phyloP scores from a whole-genome alignment of 169 alveolate genomes.

The Amoebophrya sp. region DNA sequence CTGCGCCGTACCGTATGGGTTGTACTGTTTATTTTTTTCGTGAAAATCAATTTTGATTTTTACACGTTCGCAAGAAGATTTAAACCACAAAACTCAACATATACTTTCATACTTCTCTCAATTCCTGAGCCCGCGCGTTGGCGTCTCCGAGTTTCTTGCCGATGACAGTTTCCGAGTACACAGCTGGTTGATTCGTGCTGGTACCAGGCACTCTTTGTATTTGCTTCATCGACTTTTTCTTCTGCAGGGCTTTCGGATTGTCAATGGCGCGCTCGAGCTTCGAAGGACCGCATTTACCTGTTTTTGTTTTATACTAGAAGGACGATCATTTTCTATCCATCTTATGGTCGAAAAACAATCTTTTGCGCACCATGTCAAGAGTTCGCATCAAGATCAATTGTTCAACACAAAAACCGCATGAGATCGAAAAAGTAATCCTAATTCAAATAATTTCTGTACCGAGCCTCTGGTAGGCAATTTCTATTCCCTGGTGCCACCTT shows the following conservation, averaged over 20 bases:
- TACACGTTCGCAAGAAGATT: background rate
- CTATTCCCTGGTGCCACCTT: background rate
- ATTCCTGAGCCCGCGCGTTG: background rate
- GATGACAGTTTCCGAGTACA: background rate
- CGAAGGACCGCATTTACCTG: background rate
- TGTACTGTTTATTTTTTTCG: too few species aligned
- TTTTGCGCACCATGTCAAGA: too few species aligned
- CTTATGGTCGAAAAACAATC: too few species aligned
- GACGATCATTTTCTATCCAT: background rate
- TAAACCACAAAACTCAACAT: too few species aligned
- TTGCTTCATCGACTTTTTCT: background rate
- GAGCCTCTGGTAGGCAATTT: background rate
- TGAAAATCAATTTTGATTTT: too few species aligned
- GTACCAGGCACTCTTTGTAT: background rate
- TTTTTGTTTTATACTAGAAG: background rate
- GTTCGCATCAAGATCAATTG: too few species aligned
- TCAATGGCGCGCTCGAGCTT: background rate
- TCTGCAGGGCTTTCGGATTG: background rate
- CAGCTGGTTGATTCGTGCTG: background rate
- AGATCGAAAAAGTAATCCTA: too few species aligned
- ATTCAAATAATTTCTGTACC: too few species aligned
- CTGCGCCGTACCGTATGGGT: background rate
- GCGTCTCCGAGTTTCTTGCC: background rate
- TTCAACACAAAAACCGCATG: too few species aligned
- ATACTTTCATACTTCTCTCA: background rate